phyloP scores from a whole-genome alignment of 352 stramenopile species.

The Phytophthora chlamydospora region DNA sequence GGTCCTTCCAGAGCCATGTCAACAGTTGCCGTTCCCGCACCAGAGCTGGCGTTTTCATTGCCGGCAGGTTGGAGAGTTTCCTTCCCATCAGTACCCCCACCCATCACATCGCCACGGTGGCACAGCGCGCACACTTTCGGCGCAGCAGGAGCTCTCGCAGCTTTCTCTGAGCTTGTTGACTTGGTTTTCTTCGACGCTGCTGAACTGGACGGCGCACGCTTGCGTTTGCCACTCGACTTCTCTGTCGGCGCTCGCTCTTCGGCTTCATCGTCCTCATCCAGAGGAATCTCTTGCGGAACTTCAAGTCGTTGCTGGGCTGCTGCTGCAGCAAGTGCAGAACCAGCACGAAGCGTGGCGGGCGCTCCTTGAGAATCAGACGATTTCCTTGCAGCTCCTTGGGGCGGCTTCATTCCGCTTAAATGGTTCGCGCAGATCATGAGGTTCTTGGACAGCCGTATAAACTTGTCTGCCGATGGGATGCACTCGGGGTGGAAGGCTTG shows the following conservation, averaged over 20 bases:
- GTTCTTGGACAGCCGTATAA: conserved; percentile 83
- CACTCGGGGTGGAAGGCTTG: conserved; percentile 85
- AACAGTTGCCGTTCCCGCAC: conserved; percentile 23
- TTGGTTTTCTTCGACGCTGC: conserved; percentile 31
- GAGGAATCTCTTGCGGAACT: conserved; percentile 33
- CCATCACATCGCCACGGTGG: conserved; percentile 53
- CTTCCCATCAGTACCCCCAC: conserved; percentile 15
- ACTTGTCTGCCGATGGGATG: conserved; percentile 74
- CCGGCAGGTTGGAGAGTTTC: conserved; percentile 7
- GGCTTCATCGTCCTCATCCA: conserved; percentile 40
- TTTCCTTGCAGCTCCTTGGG: conserved; percentile 14
- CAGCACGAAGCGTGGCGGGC: conserved; percentile 9
- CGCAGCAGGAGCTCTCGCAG: conserved; percentile 11
- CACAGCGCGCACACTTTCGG: conserved; percentile 69
- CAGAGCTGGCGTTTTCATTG: conserved; percentile 14
- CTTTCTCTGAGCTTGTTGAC: conserved; percentile 11
- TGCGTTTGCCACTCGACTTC: conserved; percentile 38
- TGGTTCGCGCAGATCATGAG: conserved; percentile 92
- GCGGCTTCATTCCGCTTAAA: conserved; percentile 53
- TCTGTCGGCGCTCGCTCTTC: conserved; percentile 14
- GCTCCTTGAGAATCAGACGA: neutral
- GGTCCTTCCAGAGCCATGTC: conserved; percentile 57
- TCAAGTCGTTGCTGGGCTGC: conserved; percentile 33
- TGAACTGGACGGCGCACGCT: conserved; percentile 28
- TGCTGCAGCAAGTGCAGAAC: conserved; percentile 24